These are phyloP conservation scores for Cercospora brassicicola DNA, from an alignment of 2,329 filamentous ascomycete species.

Conservation along the genomic window DNA sequence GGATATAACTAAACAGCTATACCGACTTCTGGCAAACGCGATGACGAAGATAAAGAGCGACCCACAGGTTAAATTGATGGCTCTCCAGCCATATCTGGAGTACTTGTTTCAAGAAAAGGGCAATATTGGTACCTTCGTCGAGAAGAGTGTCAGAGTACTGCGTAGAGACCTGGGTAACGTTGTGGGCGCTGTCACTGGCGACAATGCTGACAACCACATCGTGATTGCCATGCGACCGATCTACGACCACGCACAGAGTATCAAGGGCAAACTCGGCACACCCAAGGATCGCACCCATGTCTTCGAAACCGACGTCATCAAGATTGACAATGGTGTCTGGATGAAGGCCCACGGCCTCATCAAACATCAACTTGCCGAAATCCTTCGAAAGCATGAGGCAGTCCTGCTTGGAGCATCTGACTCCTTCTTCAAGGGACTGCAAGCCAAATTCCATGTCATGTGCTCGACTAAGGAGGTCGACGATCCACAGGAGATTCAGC, in stretches of 20 bases:
- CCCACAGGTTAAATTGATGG: constrained; percentile 17
- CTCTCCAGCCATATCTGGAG: constrained; percentile 17
- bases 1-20: no score
- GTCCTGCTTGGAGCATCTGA: not conserved
- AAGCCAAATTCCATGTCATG: not conserved
- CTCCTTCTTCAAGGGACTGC: not conserved
- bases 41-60: not conserved
- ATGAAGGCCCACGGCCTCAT: not conserved
- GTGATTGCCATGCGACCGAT: not conserved
- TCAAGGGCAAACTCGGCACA: not conserved
- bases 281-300: not conserved
- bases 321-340: not conserved
- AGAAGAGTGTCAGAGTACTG: not conserved
- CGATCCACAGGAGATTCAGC: not conserved
- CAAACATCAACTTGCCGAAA: not conserved
- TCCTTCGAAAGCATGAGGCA: not conserved
- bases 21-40: not conserved
- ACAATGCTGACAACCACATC: not conserved
- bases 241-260: not conserved
- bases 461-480: not conserved
- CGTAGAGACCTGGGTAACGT: not conserved
- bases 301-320: not conserved
- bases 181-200: not conserved
- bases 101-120: constrained; percentile 13
- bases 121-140: not conserved